Percentiles rank a stretch among this genome's conserved stretches.
These are phyloP conservation scores for Aspergillus sp. DNA, from an alignment of 2,329 filamentous ascomycete genomes.

Conservation along the genomic window DNA sequence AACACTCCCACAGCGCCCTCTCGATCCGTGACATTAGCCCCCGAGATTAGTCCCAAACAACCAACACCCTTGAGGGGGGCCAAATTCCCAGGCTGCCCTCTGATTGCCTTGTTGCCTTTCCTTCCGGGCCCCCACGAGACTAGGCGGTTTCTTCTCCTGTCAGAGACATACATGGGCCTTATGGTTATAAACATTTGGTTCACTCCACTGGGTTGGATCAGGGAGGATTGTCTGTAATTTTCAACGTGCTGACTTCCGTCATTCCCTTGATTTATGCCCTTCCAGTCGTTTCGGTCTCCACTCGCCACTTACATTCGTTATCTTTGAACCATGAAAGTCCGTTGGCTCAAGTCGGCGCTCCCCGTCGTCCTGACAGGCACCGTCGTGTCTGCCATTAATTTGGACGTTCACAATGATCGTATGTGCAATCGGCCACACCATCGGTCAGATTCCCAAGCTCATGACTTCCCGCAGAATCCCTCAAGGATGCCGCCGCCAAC, in stretches of 20 bases:
- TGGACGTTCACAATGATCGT: neutral
- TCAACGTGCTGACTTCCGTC: neutral
- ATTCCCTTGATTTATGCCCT: neutral
- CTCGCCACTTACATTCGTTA: neutral
- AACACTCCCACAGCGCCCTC: no score
- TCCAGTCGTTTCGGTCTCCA: neutral
- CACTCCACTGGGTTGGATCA: no score
- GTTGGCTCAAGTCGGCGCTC: neutral
- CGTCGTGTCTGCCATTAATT: neutral
- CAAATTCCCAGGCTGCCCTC: no score
- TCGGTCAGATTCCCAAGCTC: neutral
- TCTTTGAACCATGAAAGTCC: neutral
- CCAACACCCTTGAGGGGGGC: no score
- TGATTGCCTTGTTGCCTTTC: no score
- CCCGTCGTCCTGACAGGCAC: neutral
- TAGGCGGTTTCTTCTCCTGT: no score
- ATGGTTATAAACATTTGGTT: no score
- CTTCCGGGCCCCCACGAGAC: no score
- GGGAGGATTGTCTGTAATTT: neutral
- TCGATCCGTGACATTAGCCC: no score
- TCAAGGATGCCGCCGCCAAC: conserved; percentile 42
- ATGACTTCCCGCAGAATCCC: conserved; percentile 28
- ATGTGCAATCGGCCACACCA: neutral
- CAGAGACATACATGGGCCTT: no score
- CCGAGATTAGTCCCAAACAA: no score